A percentile compares a stretch with the other conserved stretches of the same genome.
phyloP scores from a whole-genome alignment of 169 alveolate genomes.

The Amoebophrya sp. region DNA sequence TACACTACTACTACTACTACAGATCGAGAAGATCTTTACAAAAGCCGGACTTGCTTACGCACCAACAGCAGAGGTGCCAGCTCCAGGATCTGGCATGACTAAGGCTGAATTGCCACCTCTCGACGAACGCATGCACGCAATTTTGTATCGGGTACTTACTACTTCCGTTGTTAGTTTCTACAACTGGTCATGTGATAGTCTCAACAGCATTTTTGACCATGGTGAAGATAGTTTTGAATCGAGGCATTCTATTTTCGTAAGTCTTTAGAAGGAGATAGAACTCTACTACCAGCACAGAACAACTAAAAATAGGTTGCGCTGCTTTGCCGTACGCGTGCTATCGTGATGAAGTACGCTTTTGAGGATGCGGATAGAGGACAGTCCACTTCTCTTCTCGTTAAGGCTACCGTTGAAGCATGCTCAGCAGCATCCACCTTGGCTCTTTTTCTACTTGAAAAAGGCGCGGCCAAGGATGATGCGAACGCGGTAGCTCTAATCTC shows the following conservation, averaged over 20 bases:
- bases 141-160: not conserved
- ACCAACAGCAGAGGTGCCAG: not conserved
- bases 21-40: not conserved
- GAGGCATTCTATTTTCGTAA: too few relatives aligned
- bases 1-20: not conserved
- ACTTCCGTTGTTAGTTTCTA: too few relatives aligned
- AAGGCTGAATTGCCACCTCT: not conserved
- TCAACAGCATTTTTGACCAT: not conserved
- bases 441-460: too few relatives aligned
- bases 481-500: too few relatives aligned
- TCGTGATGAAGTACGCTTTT: not conserved
- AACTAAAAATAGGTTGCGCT: not conserved
- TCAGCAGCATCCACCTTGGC: too few relatives aligned
- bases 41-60: not conserved
- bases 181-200: too few relatives aligned
- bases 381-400: not conserved
- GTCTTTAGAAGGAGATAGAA: too few relatives aligned
- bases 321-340: not conserved
- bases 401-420: too few relatives aligned
- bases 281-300: too few relatives aligned
- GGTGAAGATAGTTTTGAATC: too few relatives aligned
- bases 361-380: conserved; percentile 3
- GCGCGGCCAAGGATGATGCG: too few relatives aligned
- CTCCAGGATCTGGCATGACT: not conserved
- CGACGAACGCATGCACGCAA: conserved; percentile 6